Evolutionary conservation across 2,329 filamentous ascomycete genomes (phyloP).

Genomic region (Trichoderma sp.): DNA sequence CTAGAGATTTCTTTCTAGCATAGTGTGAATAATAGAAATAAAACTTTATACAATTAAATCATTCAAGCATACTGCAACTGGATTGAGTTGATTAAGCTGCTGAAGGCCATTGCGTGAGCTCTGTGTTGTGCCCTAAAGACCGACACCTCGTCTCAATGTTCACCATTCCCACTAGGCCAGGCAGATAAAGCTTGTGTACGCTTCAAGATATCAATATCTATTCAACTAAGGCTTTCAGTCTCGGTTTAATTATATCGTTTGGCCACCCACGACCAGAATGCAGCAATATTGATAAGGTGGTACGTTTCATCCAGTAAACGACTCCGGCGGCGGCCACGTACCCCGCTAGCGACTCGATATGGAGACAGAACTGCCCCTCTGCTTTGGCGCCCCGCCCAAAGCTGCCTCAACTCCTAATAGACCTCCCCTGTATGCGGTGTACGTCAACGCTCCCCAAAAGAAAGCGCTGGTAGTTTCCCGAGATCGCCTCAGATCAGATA

Average conservation of each 20-base stretch:
- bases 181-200: not conserved
- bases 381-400: slow-evolving; percentile 21
- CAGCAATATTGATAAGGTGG: not conserved
- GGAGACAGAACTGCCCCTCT: slow-evolving; percentile 21
- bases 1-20: slow-evolving; percentile 12
- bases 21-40: slow-evolving; percentile 9
- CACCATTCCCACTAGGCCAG: not conserved
- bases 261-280: not conserved
- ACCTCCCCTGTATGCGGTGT: slow-evolving; percentile 23
- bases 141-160: not conserved
- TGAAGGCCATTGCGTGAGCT: not conserved
- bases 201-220: not conserved
- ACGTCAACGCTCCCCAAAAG: slow-evolving; percentile 16
- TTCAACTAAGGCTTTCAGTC: too few relatives aligned
- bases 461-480: not conserved
- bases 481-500: not conserved
- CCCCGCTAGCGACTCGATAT: slow-evolving; percentile 17
- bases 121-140: not conserved
- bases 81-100: not conserved
- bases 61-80: not conserved
- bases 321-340: not conserved
- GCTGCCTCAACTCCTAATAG: slow-evolving; percentile 12
- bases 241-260: not conserved
- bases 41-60: not conserved
- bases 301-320: not conserved